Conservation (phyloP, 108 stramenopile genomes). For the Pseudonitzschia multistriata region DNA sequence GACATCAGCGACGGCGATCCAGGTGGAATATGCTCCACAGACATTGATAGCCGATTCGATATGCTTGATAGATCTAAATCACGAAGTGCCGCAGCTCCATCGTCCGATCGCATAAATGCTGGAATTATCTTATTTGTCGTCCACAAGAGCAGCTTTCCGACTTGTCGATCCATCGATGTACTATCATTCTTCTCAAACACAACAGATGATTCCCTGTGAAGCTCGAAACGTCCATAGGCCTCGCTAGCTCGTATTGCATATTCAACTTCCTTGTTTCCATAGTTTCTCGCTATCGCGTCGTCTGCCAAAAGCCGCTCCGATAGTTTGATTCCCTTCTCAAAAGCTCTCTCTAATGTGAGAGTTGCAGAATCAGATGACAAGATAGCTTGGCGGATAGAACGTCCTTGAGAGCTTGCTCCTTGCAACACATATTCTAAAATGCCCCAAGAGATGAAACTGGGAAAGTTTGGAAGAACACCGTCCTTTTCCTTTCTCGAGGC, state of each 20-base stretch:
- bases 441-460: slow-evolving; percentile 20
- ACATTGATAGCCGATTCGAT: slow-evolving; percentile 33
- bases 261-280: slow-evolving; percentile 30
- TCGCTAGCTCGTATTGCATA: slow-evolving; percentile 42
- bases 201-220: slow-evolving; percentile 61
- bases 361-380: slow-evolving; percentile 26
- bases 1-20: slow-evolving; percentile 20
- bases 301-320: slow-evolving; percentile 32
- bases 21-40: neutral
- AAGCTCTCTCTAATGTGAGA: slow-evolving; percentile 20
- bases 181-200: slow-evolving; percentile 19
- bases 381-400: slow-evolving; percentile 19
- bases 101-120: slow-evolving; percentile 24
- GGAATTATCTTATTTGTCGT: slow-evolving; percentile 58
- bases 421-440: slow-evolving; percentile 28
- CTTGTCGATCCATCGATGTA: slow-evolving; percentile 25
- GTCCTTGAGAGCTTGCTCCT: slow-evolving; percentile 22
- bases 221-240: slow-evolving; percentile 56
- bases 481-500: neutral
- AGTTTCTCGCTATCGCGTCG: slow-evolving; percentile 15
- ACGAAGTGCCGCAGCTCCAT: slow-evolving; percentile 35
- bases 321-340: slow-evolving; percentile 30
- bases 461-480: slow-evolving; percentile 23
- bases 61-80: slow-evolving; percentile 66
- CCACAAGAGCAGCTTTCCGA: slow-evolving; percentile 57